phyloP scores from a whole-genome alignment of 345 rosid genomes.

The Pugionium dolabratum region DNA sequence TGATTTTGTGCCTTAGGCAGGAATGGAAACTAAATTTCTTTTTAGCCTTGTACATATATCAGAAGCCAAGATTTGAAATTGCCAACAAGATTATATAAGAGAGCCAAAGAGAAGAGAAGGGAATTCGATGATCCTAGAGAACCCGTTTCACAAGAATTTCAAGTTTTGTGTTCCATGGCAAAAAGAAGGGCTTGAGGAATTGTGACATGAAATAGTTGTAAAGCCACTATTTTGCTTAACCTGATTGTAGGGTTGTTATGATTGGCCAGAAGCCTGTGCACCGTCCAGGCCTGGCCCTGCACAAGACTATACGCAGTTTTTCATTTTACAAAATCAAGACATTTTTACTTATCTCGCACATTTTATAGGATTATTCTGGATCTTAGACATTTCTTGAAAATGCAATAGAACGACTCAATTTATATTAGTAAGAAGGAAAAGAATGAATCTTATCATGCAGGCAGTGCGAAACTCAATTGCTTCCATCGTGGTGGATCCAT shows the following conservation, averaged over 20 bases:
- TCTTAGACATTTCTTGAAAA: not conserved
- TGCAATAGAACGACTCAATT: conserved; percentile 16
- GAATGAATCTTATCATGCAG: conserved; percentile 48
- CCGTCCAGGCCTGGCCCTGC: not conserved
- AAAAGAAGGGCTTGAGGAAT: not conserved
- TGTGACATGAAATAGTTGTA: not conserved
- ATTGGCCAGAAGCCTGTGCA: not conserved
- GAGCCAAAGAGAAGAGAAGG: not conserved
- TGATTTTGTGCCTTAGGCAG: too few relatives aligned
- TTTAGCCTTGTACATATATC: too few relatives aligned
- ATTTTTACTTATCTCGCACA: conserved; percentile 9
- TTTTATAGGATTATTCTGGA: not conserved
- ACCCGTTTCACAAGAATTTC: not conserved
- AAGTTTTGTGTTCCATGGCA: not conserved
- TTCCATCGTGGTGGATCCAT: conserved; percentile 84
- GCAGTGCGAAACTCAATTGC: conserved; percentile 77
- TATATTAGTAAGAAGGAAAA: conserved; percentile 10
- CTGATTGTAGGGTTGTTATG: not conserved
- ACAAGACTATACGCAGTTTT: not conserved
- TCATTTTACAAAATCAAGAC: not conserved
- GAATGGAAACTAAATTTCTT: not conserved
- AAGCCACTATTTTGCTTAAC: not conserved
- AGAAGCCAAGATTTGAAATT: not conserved
- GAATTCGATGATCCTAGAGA: not conserved
- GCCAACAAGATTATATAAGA: not conserved